Base-by-base conservation (phyloP, 768 basidiomycete species). In the Phallus indusiatus region DNA sequence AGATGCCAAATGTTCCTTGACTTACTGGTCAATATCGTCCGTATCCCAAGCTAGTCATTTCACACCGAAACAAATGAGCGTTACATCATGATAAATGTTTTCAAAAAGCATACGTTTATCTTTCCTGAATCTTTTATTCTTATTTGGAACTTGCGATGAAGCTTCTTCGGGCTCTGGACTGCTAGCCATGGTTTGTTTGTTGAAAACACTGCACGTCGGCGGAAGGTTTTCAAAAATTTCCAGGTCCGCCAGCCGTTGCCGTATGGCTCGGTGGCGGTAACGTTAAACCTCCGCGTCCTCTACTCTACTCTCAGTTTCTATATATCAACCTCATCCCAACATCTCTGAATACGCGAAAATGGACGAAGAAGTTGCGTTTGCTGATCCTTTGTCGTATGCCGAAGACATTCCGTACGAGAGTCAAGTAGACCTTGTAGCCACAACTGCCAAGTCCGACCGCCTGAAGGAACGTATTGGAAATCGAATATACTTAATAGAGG, bases 21-120 rank as follows among this genome's bases (percentile, higher is more conserved):
- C 93, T 84, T 70, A 95, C 93, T 96, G 94, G 78, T 97, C 90
- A 72, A 97, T 93, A 66, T 96, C 95, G 71, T 97, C 94, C 48
- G 94, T 97, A 69, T 98, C 95, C 95, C 95, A 98, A 68, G 94
- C 95, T 97, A n/a, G 62, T 50, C 37, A 46, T 49, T 64, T 57
- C 33, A 64, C 55, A 66, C 55, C 61, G 34, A 58, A 53, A 62
- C 5, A 14, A 42, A 5, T n/a, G n/a, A 69, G 53, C 54, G 28
- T 52, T 9, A 56, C 24, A 28, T 2, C 10, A 22, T 22, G 46
- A 42, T 12, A 20, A 20, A 52, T 54, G 22, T 2, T 5, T 10
- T 10, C 18, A 20, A 1, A 33, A 47, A 9, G 73, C 91, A 68
- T 67, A 95, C 94, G 94, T 74, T 98, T 98, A 8, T 96, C 94